These are phyloP conservation scores for Phytopythium chamaehyphon DNA, from an alignment of 352 stramenopile species.

Conservation along the genomic window DNA sequence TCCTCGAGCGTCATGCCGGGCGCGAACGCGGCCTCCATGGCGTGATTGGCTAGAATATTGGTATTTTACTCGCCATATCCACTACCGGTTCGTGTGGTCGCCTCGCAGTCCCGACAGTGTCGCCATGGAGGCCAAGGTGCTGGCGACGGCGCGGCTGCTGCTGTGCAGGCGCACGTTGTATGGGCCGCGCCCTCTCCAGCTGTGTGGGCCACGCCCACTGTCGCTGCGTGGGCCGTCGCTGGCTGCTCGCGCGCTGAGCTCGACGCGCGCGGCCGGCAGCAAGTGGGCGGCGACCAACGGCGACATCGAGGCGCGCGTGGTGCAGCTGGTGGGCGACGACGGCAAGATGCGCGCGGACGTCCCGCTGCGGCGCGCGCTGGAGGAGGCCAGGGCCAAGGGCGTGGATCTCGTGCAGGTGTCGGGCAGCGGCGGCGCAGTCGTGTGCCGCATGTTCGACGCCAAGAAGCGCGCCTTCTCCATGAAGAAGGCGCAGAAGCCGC, in stretches of 20 bases:
- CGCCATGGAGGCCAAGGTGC: no score
- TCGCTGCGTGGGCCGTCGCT: neutral
- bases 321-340: conserved; percentile 53
- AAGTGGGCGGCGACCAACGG: conserved; percentile 62
- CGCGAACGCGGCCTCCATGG: neutral
- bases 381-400: conserved; percentile 35
- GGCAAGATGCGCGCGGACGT: conserved; percentile 47
- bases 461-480: conserved; percentile 69
- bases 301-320: conserved; percentile 44
- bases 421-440: conserved; percentile 20
- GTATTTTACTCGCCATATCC: neutral
- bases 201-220: neutral
- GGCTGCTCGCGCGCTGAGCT: conserved; percentile 12
- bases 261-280: conserved; percentile 23
- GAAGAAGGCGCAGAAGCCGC: conserved; percentile 60
- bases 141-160: no score
- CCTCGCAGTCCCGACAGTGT: no score
- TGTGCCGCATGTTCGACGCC: conserved; percentile 73
- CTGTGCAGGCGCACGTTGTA: neutral
- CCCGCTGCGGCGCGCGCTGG: conserved; percentile 44
- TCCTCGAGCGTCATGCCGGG: conserved; percentile 25
- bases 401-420: conserved; percentile 80
- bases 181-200: neutral
- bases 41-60: conserved; percentile 9
- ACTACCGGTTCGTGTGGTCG: neutral